Evolutionary conservation across 805 yeast genomes (phyloP).

Genomic region (Lachancea cidri): DNA sequence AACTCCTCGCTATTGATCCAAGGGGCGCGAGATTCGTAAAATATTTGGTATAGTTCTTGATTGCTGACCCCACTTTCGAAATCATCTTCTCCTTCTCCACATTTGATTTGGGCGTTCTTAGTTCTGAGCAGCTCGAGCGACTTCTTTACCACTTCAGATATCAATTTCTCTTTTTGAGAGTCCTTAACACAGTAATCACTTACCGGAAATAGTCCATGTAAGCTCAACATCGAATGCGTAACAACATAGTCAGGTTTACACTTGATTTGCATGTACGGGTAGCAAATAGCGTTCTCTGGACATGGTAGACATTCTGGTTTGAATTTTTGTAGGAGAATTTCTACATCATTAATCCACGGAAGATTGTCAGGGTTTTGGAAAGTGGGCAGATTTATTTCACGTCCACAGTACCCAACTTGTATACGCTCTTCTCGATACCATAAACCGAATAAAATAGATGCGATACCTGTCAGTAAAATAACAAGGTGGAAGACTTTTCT

Average conservation of each 20-base stretch:
- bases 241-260: slow-evolving; percentile 69
- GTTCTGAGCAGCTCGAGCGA: slow-evolving; percentile 61
- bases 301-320: slow-evolving; percentile 70
- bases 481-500: slow-evolving; percentile 20
- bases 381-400: slow-evolving; percentile 44
- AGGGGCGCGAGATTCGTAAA: slow-evolving; percentile 36
- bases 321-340: slow-evolving; percentile 41
- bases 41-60: slow-evolving; percentile 48
- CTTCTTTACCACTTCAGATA: slow-evolving; percentile 59
- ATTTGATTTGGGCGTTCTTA: slow-evolving; percentile 57
- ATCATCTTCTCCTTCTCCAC: slow-evolving; percentile 49
- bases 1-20: slow-evolving; percentile 46
- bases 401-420: slow-evolving; percentile 71
- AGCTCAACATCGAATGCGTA: slow-evolving; percentile 26
- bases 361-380: slow-evolving; percentile 31
- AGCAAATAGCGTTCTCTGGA: slow-evolving; percentile 78
- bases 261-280: slow-evolving; percentile 48
- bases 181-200: slow-evolving; percentile 70
- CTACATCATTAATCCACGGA: slow-evolving; percentile 34
- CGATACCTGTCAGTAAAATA: slow-evolving; percentile 34
- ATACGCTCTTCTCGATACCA: slow-evolving; percentile 65
- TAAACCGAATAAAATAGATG: slow-evolving; percentile 38
- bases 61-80: slow-evolving; percentile 46
- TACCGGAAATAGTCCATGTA: slow-evolving; percentile 55
- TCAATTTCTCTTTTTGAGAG: slow-evolving; percentile 60